phyloP scores from a whole-genome alignment of 257 asterid genomes.

The Perilla frutescens region DNA sequence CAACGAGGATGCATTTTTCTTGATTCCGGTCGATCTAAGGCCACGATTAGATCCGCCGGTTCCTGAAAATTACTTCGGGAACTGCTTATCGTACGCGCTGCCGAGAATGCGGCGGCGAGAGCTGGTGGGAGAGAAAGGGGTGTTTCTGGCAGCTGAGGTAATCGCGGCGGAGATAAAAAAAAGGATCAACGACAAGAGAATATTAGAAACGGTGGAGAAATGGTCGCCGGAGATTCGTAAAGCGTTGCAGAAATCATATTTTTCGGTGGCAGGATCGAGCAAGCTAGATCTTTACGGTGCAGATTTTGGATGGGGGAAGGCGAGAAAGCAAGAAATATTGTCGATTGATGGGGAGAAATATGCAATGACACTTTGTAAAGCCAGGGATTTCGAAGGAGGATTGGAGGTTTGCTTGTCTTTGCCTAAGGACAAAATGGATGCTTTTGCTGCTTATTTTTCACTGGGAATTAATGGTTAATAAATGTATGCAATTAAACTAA shows the following conservation, averaged over 20 bases:
- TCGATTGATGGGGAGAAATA: slow-evolving; percentile 38
- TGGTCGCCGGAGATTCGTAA: not conserved
- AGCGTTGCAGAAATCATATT: not conserved
- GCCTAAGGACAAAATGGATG: slow-evolving; percentile 34
- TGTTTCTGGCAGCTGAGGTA: slow-evolving; percentile 29
- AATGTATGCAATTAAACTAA: too few relatives aligned
- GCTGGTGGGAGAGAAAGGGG: slow-evolving; percentile 37
- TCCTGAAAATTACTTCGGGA: slow-evolving; percentile 43
- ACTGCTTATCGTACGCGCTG: slow-evolving; percentile 30
- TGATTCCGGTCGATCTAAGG: slow-evolving; percentile 42
- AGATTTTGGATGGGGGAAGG: slow-evolving; percentile 56
- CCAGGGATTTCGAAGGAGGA: slow-evolving; percentile 38
- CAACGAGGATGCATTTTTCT: slow-evolving; percentile 25
- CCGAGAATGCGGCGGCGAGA: not conserved
- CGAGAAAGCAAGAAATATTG: slow-evolving; percentile 33
- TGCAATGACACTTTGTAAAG: slow-evolving; percentile 35
- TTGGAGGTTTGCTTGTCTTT: slow-evolving; percentile 48
- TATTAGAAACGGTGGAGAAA: slow-evolving; percentile 24
- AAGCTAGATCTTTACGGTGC: slow-evolving; percentile 38
- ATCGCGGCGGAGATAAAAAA: slow-evolving; percentile 32
- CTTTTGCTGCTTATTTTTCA: slow-evolving; percentile 33
- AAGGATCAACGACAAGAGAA: slow-evolving; percentile 18
- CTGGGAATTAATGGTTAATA: not conserved
- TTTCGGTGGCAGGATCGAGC: slow-evolving; percentile 47
- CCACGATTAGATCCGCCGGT: slow-evolving; percentile 34